Evolutionary conservation across 805 yeast species (phyloP).

Genomic region (Zygosaccharomyces bailii): DNA sequence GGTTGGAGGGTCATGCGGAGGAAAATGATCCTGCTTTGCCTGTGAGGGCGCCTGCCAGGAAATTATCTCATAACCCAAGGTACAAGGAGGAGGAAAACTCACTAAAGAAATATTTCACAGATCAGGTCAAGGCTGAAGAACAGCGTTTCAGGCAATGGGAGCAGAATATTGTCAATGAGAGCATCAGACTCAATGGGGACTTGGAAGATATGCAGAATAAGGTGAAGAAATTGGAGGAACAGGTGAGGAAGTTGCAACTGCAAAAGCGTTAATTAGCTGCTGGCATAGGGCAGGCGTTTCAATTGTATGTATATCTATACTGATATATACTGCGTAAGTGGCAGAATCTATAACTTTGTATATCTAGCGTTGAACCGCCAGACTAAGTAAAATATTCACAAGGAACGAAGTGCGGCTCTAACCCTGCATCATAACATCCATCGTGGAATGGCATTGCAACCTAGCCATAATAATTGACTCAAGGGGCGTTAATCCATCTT

Average conservation of each 20-base stretch:
- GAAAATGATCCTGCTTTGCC: conserved; percentile 31
- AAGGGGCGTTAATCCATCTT: background rate
- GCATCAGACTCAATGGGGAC: conserved; percentile 90
- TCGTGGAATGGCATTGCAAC: no score
- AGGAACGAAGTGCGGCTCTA: background rate
- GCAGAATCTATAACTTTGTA: conserved; percentile 4
- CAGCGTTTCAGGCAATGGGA: conserved; percentile 99
- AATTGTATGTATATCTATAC: background rate
- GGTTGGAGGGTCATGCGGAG: conserved; percentile 51
- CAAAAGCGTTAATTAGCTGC: conserved; percentile 41
- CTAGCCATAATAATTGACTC: no score
- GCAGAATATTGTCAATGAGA: conserved; percentile 90
- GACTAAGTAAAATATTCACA: background rate
- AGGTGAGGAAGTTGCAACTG: conserved; percentile 59
- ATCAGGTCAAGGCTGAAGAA: conserved; percentile 94
- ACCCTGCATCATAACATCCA: no score
- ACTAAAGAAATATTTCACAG: conserved; percentile 89
- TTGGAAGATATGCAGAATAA: conserved; percentile 82
- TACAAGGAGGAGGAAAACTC: conserved; percentile 96
- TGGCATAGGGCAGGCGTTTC: background rate
- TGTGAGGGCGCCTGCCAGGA: conserved; percentile 44
- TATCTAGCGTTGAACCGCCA: background rate
- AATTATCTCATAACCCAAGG: conserved; percentile 74
- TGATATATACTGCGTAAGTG: conserved; percentile 1
- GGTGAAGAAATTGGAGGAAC: conserved; percentile 70